phyloP scores from a whole-genome alignment of 257 asterid genomes.

The Solanum microdontum region DNA sequence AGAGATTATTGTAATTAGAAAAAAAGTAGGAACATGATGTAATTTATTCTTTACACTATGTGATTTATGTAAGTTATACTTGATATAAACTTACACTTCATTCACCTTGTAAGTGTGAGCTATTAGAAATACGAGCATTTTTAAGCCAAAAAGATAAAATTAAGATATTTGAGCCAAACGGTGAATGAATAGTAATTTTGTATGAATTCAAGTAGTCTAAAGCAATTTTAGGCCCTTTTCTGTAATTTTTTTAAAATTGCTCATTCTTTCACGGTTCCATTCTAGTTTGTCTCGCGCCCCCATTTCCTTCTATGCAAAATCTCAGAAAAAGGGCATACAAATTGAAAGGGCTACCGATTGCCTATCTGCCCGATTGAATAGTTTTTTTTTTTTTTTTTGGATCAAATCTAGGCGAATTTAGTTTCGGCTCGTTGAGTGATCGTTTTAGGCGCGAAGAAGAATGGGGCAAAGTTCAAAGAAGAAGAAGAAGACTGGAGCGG shows the following conservation, averaged over 20 bases:
- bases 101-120: not conserved
- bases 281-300: not conserved
- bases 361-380: not conserved
- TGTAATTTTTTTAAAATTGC: not conserved
- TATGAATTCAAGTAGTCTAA: too few relatives aligned
- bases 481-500: constrained; percentile 46
- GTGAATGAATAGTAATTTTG: too few relatives aligned
- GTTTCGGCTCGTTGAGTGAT: not conserved
- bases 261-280: not conserved
- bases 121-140: not conserved
- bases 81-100: too few relatives aligned
- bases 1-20: too few relatives aligned
- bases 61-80: too few relatives aligned
- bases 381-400: not conserved
- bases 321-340: not conserved
- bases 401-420: not conserved
- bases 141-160: not conserved
- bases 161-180: too few relatives aligned
- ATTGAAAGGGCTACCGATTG: not conserved
- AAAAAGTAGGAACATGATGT: too few relatives aligned
- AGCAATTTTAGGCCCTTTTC: too few relatives aligned
- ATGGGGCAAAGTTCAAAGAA: constrained; percentile 79
- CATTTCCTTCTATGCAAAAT: not conserved
- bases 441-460: not conserved
- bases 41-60: too few relatives aligned